Conservation (phyloP, 2,329 filamentous ascomycete species). For the Neocucurbitaria cava region DNA sequence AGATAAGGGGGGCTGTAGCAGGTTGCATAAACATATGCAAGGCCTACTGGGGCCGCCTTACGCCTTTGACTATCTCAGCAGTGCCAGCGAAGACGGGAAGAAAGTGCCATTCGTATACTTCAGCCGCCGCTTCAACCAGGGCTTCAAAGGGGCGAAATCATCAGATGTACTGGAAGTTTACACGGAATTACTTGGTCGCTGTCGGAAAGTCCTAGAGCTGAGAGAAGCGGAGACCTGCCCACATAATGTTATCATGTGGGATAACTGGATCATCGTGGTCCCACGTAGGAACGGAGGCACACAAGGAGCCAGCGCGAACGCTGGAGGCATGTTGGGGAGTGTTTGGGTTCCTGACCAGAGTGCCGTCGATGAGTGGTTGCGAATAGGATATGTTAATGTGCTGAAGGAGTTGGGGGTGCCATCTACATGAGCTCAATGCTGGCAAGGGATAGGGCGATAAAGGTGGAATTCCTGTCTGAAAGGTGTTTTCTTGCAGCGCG, state of each 20-base stretch:
- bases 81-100: conserved; percentile 21
- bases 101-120: conserved; percentile 50
- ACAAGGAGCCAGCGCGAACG: conserved; percentile 52
- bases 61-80: conserved; percentile 34
- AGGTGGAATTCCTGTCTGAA: too few species aligned
- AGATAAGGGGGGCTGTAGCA: conserved; percentile 53
- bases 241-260: conserved; percentile 57
- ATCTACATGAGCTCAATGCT: background rate
- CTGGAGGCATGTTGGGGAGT: conserved; percentile 58
- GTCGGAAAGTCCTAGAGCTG: conserved; percentile 13
- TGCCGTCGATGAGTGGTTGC: conserved; percentile 49
- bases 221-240: conserved; percentile 41
- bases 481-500: too few species aligned
- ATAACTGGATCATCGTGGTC: conserved; percentile 57
- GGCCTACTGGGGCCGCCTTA: conserved; percentile 45
- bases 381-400: conserved; percentile 46
- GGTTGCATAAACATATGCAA: conserved; percentile 61
- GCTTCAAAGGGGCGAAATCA: conserved; percentile 9
- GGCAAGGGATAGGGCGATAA: too few species aligned
- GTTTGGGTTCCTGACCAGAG: conserved; percentile 48
- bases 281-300: conserved; percentile 50
- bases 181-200: conserved; percentile 20
- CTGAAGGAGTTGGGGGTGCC: conserved; percentile 48
- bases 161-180: conserved; percentile 27
- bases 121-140: conserved; percentile 35